Conservation (phyloP, 176 grass and related monocot genomes). For the Avena sativa region DNA sequence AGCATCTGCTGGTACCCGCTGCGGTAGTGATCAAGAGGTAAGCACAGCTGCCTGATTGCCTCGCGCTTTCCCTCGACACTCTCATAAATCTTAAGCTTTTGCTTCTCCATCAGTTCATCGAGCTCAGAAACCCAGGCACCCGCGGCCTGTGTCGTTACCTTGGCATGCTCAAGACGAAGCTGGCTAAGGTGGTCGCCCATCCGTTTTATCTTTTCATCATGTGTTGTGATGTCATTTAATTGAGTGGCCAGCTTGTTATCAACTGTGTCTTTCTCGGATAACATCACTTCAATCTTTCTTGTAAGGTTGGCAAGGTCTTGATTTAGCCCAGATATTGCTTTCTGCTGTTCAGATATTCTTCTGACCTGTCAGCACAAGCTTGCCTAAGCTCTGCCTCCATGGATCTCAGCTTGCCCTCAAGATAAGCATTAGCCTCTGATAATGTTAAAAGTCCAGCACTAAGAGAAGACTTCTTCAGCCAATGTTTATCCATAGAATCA, state of each 20-base stretch:
- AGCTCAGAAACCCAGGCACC: slow-evolving; percentile 54
- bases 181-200: slow-evolving; percentile 52
- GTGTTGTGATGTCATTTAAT: slow-evolving; percentile 43
- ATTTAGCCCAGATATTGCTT: slow-evolving; percentile 57
- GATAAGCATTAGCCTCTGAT: slow-evolving; percentile 56
- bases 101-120: slow-evolving; percentile 65
- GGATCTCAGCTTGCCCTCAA: slow-evolving; percentile 52
- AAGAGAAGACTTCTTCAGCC: slow-evolving; percentile 61
- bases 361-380: slow-evolving; percentile 49
- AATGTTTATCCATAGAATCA: slow-evolving; percentile 66
- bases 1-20: slow-evolving; percentile 70
- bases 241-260: slow-evolving; percentile 52
- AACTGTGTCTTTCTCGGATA: slow-evolving; percentile 58
- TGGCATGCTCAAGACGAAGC: slow-evolving; percentile 64
- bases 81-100: slow-evolving; percentile 67
- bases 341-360: slow-evolving; percentile 42
- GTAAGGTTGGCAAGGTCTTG: slow-evolving; percentile 54
- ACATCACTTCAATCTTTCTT: slow-evolving; percentile 46
- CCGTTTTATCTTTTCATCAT: slow-evolving; percentile 53
- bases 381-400: slow-evolving; percentile 52
- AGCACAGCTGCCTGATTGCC: slow-evolving; percentile 91
- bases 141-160: slow-evolving; percentile 55
- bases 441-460: slow-evolving; percentile 54
- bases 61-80: slow-evolving; percentile 81
- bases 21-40: slow-evolving; percentile 87